A percentile compares a stretch with the other conserved stretches of the same genome.
phyloP scores from a whole-genome alignment of 768 basidiomycete species.

The Mycena latifolia region DNA sequence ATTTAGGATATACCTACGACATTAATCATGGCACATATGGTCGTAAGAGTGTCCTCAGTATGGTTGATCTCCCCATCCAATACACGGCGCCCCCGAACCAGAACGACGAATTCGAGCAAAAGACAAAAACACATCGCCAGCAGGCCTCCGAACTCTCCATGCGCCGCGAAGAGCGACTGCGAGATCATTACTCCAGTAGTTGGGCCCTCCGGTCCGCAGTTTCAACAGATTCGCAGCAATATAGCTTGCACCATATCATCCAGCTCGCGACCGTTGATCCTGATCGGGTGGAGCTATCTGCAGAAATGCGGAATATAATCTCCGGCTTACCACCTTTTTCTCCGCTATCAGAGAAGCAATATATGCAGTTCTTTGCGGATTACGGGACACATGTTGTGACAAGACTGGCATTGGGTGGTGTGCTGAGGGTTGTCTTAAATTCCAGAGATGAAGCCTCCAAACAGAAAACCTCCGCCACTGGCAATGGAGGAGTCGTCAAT shows the following conservation, averaged over 20 bases:
- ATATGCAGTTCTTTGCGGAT: conserved; percentile 13
- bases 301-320: conserved; percentile 12
- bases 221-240: too few relatives aligned
- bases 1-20: background rate
- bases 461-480: background rate
- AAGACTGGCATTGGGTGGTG: conserved; percentile 15
- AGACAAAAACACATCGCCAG: too few relatives aligned
- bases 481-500: too few relatives aligned
- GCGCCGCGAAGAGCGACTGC: too few relatives aligned
- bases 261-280: too few relatives aligned
- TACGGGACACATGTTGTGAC: conserved; percentile 20
- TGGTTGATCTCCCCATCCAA: background rate
- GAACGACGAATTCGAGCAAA: background rate
- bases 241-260: too few relatives aligned
- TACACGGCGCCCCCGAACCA: too few relatives aligned
- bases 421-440: conserved; percentile 3
- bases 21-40: background rate
- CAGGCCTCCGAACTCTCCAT: too few relatives aligned
- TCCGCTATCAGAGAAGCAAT: background rate
- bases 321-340: conserved; percentile 8
- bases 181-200: conserved; percentile 26
- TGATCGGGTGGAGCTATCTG: too few relatives aligned
- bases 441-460: background rate
- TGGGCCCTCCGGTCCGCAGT: too few relatives aligned
- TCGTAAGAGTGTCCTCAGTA: background rate